These are phyloP conservation scores for Fusarium torreyae DNA, from an alignment of 2,329 filamentous ascomycete genomes.

Conservation along the genomic window DNA sequence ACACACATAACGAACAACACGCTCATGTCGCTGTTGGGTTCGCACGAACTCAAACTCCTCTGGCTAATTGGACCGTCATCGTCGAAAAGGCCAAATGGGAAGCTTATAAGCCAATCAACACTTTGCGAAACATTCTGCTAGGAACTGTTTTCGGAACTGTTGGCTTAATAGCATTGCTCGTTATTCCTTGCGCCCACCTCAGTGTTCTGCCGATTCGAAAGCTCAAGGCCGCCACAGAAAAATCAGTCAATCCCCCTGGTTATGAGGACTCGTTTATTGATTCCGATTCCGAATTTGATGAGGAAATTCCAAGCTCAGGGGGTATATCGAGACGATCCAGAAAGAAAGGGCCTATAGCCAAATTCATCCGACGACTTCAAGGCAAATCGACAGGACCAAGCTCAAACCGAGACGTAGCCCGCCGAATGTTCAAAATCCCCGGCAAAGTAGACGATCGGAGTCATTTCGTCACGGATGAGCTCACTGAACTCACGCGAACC, in stretches of 20 bases:
- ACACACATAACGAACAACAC: slow-evolving; percentile 80
- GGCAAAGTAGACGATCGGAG: slow-evolving; percentile 83
- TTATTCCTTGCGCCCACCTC: slow-evolving; percentile 85
- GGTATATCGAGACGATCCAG: slow-evolving; percentile 62
- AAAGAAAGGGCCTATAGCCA: slow-evolving; percentile 59
- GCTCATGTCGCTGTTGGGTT: slow-evolving; percentile 83
- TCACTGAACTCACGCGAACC: slow-evolving; percentile 84
- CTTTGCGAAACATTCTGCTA: slow-evolving; percentile 83
- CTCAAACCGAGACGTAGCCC: slow-evolving; percentile 58
- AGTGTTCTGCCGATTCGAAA: slow-evolving; percentile 85
- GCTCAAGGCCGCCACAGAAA: slow-evolving; percentile 81
- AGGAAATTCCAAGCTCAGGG: slow-evolving; percentile 59
- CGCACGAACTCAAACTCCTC: slow-evolving; percentile 74
- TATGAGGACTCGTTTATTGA: slow-evolving; percentile 66
- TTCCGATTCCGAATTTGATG: slow-evolving; percentile 60
- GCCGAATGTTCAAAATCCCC: slow-evolving; percentile 84
- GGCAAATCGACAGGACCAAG: slow-evolving; percentile 52
- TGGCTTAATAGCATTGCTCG: slow-evolving; percentile 78
- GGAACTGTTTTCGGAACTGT: slow-evolving; percentile 89
- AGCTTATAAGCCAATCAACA: slow-evolving; percentile 81
- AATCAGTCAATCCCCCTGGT: slow-evolving; percentile 77
- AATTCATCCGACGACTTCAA: slow-evolving; percentile 57
- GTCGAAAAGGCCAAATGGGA: slow-evolving; percentile 83
- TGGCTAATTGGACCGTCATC: slow-evolving; percentile 87
- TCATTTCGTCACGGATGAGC: slow-evolving; percentile 85